Base-by-base conservation (phyloP, 148 eudicot genomes). In the Camellia sinensis region DNA sequence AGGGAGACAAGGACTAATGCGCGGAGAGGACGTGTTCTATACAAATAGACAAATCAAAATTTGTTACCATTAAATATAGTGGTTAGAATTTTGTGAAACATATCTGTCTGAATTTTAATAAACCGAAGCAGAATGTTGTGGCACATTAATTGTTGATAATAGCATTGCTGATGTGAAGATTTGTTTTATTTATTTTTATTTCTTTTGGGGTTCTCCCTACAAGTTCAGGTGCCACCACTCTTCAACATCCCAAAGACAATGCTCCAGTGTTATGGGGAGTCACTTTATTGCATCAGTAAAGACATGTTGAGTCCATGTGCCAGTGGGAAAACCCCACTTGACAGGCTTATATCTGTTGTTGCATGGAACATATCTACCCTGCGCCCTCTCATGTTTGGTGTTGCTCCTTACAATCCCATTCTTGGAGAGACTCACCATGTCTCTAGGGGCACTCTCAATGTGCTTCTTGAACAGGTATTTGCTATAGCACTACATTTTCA, bases 371-470 rank as follows among this genome's bases (percentile, higher is more conserved):
- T 94, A 53, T 92, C 94, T 1, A 91, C 90, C 11, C 0, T 85
- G 0, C 88, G 98, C 40, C 94, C 98, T 37, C 78, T 94, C 45
- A 72, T 75, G 82, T 92, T 94, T 70, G 98, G 98, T 4, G 86
- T 88, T 17, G 92, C 91, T 19, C 98, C 98, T 44, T 94, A 88
- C 48, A 94, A 94, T 80, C 97, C 98, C 44, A 68, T 87, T 62
- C 98, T 94, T 78, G 98, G 98, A 37, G 98, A 94, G 79, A 92
- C 97, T 79, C 98, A 94, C 81, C 98, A 92, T 83, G 93, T 85
- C 74, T 91, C 98, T n/a, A 79, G 83, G 65, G 93, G 88, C 72
- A 78, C 86, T 13, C 90, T 94, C 13, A 89, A 92, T 65, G 89
- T 94, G 61, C 89, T 92, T 3, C 79, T 92, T 21, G 98, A 94